Evolutionary conservation across 1,284 basidiomycete genomes (phyloP).

Genomic region (Agaricales sp.): DNA sequence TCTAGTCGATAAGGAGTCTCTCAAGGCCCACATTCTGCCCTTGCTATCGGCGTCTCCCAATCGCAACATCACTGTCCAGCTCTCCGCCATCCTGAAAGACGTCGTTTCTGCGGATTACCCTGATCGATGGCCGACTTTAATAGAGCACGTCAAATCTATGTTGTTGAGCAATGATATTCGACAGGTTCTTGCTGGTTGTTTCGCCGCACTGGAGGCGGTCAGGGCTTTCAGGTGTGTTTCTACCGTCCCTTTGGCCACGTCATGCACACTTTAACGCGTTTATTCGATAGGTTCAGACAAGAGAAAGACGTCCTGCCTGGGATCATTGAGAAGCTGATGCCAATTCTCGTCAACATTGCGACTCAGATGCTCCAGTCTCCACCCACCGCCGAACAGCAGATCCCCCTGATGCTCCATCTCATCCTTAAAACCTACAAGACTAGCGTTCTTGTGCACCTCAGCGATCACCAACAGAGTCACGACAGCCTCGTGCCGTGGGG

Average conservation of each 20-base stretch:
- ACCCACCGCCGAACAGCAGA: constrained; percentile 49
- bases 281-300: neutral
- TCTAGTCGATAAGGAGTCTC: constrained; percentile 62
- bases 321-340: constrained; percentile 58
- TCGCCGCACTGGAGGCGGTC: constrained; percentile 65
- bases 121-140: constrained; percentile 56
- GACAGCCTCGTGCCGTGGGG: constrained; percentile 80
- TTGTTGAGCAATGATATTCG: constrained; percentile 52
- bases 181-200: constrained; percentile 70
- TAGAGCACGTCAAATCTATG: constrained; percentile 52
- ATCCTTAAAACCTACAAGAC: constrained; percentile 80
- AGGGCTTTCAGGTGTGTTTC: constrained; percentile 49
- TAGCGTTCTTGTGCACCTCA: constrained; percentile 64
- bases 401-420: constrained; percentile 69
- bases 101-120: constrained; percentile 70
- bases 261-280: neutral
- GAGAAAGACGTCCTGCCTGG: constrained; percentile 32
- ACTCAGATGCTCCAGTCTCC: constrained; percentile 49
- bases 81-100: constrained; percentile 60
- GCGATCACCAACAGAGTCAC: constrained; percentile 59
- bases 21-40: constrained; percentile 56
- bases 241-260: neutral
- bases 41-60: constrained; percentile 60
- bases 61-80: constrained; percentile 62
- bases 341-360: constrained; percentile 62